Evolutionary conservation across 306 rosid genomes (phyloP), one percentile per base, ranked within the genome.

Genomic region (Ormosia semicastrata): DNA sequence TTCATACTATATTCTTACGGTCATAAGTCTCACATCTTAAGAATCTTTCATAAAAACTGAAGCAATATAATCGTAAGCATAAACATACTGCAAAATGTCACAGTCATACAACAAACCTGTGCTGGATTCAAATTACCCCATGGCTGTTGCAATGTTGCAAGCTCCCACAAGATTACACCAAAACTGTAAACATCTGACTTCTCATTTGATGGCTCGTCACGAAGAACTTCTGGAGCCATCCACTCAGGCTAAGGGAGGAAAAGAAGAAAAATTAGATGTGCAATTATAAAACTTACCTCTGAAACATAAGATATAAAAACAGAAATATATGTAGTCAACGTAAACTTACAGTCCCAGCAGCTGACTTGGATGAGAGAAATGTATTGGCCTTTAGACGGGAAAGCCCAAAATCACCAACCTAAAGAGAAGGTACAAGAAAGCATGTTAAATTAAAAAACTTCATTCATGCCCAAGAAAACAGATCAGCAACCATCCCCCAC

Each of bases 151-250:
- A 92, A 59, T 10, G 99, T 90, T 59, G 94, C 90, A 63, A 93
- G 78, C 88, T 96, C 99, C 99, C 99, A 96, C 87, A 96, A 86
- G 81, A 96, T 96, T 70, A 96, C 88, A 70, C 98, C 99, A 83
- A 92, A 96, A 86, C 99, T 96, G 88, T 96, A 96, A 81, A 96
- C 85, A 85, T 96, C 99, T 33, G 97, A 93, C 82, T 93, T 96
- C 86, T 96, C 99, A 87, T 96, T 92, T 82, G 99, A 93, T 8
- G 93, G 99, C 81, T 93, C 99, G 56, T 96, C 97, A 43, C 99
- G 97, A 72, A 96, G 97, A 85, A 96, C 99, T 89, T 96, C 99
- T n/a, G 98, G 99, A 68, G 99, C 99, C 99, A 96, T 92, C 98
- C 99, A 96, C 84, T 93, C 99, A 49, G 99, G 90, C 92, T 89